Evolutionary conservation across 352 stramenopile species (phyloP).

Genomic region (Phytophthora parvispora): DNA sequence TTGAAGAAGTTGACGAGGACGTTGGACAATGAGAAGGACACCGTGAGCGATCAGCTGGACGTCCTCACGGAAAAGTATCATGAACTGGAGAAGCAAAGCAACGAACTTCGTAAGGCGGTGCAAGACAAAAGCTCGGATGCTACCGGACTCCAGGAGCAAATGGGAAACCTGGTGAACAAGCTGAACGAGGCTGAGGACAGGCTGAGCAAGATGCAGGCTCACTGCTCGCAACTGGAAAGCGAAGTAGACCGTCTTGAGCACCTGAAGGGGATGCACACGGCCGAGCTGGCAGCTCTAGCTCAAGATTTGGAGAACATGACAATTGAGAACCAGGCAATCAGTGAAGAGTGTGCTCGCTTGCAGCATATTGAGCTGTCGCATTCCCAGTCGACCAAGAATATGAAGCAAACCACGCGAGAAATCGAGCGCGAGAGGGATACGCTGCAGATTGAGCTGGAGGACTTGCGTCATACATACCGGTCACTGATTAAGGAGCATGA

Average conservation of each 20-base stretch:
- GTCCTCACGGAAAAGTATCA: slow-evolving; percentile 77
- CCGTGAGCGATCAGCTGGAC: slow-evolving; percentile 76
- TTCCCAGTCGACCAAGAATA: slow-evolving; percentile 56
- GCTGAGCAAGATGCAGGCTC: slow-evolving; percentile 46
- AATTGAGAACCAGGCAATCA: slow-evolving; percentile 88
- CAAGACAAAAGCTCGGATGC: slow-evolving; percentile 43
- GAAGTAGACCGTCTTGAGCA: slow-evolving; percentile 69
- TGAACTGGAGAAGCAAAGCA: slow-evolving; percentile 61
- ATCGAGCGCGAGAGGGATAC: slow-evolving; percentile 76
- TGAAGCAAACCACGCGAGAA: slow-evolving; percentile 70
- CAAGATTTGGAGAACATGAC: slow-evolving; percentile 92
- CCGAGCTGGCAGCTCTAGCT: slow-evolving; percentile 67
- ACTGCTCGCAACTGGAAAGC: slow-evolving; percentile 56
- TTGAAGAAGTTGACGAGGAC: slow-evolving; percentile 78
- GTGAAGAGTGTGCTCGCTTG: slow-evolving; percentile 77
- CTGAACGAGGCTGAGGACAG: slow-evolving; percentile 66
- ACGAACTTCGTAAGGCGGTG: slow-evolving; percentile 47
- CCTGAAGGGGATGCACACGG: slow-evolving; percentile 72
- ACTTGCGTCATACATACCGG: slow-evolving; percentile 79
- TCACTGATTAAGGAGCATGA: slow-evolving; percentile 81
- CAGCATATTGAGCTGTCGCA: slow-evolving; percentile 64
- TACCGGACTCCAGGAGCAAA: slow-evolving; percentile 64
- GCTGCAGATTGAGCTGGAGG: slow-evolving; percentile 81
- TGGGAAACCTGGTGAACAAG: slow-evolving; percentile 66
- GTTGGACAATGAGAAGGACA: slow-evolving; percentile 81